These are phyloP conservation scores for Sclerotinia subarctica DNA, from an alignment of 2,329 filamentous ascomycete genomes.

Conservation along the genomic window DNA sequence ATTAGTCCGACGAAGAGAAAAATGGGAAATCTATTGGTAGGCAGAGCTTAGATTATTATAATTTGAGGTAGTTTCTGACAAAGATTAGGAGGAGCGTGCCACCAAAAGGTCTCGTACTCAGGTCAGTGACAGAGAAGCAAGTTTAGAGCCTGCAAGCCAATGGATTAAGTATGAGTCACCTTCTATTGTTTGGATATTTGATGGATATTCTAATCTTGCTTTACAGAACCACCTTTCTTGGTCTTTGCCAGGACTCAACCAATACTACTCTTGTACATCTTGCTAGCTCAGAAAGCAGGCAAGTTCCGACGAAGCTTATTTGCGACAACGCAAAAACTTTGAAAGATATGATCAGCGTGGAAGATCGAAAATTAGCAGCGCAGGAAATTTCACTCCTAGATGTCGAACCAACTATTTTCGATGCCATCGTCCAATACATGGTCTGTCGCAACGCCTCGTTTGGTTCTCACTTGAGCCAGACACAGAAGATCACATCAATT, in stretches of 20 bases:
- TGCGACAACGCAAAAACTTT: constrained; percentile 13
- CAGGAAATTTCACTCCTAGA: background rate
- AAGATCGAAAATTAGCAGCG: background rate
- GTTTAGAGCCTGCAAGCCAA: constrained; percentile 1
- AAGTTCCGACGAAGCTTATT: constrained; percentile 10
- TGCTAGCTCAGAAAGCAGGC: background rate
- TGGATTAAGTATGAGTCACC: constrained; percentile 1
- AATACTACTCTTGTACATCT: background rate
- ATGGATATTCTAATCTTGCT: background rate
- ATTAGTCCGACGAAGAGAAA: background rate
- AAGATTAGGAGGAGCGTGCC: background rate
- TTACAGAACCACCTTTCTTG: background rate
- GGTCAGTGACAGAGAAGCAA: background rate
- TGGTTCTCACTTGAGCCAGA: background rate
- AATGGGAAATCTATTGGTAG: background rate
- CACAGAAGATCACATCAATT: background rate
- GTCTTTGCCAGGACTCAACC: background rate
- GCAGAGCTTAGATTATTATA: background rate
- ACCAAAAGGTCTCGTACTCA: background rate
- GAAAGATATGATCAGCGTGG: background rate
- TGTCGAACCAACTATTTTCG: constrained; percentile 13
- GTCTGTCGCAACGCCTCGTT: constrained; percentile 8
- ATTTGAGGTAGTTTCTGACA: background rate
- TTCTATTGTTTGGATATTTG: background rate
- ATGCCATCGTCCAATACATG: constrained; percentile 19